Percentiles rank a stretch among this genome's conserved stretches.
Conservation (phyloP, 441 rosid species). For the Gossypium laxum region DNA sequence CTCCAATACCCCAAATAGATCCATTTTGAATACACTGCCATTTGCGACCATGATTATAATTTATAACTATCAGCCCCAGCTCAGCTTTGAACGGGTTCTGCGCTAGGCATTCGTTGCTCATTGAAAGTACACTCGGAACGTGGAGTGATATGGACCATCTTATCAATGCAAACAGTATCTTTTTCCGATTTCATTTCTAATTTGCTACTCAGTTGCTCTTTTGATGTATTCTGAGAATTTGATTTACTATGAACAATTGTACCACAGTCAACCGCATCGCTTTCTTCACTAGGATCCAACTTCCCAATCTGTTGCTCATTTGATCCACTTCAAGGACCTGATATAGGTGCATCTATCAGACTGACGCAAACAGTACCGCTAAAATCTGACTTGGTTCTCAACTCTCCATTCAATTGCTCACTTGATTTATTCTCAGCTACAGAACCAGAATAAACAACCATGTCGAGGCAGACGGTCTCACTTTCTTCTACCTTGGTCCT, state of each 20-base stretch:
- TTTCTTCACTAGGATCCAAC: constrained; percentile 18
- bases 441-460: constrained; percentile 14
- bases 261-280: background rate
- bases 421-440: constrained; percentile 23
- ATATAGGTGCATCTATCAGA: background rate
- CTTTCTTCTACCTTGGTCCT: constrained; percentile 21
- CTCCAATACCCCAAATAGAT: background rate
- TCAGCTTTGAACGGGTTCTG: constrained; percentile 58
- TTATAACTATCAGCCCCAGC: background rate
- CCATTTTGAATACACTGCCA: constrained; percentile 4
- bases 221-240: constrained; percentile 16
- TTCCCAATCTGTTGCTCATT: constrained; percentile 25
- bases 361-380: constrained; percentile 3
- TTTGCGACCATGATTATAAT: background rate
- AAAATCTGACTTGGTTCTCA: constrained; percentile 19
- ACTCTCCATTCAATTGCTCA: constrained; percentile 18
- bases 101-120: constrained; percentile 34
- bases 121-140: constrained; percentile 20
- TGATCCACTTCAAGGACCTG: constrained; percentile 15
- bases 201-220: constrained; percentile 16
- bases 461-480: constrained; percentile 17
- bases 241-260: background rate
- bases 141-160: constrained; percentile 7
- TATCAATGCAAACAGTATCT: background rate
- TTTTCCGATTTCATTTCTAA: constrained; percentile 20